phyloP scores from a whole-genome alignment of 139 green algal species.

The Auxenochlorella pyrenoidosa region DNA sequence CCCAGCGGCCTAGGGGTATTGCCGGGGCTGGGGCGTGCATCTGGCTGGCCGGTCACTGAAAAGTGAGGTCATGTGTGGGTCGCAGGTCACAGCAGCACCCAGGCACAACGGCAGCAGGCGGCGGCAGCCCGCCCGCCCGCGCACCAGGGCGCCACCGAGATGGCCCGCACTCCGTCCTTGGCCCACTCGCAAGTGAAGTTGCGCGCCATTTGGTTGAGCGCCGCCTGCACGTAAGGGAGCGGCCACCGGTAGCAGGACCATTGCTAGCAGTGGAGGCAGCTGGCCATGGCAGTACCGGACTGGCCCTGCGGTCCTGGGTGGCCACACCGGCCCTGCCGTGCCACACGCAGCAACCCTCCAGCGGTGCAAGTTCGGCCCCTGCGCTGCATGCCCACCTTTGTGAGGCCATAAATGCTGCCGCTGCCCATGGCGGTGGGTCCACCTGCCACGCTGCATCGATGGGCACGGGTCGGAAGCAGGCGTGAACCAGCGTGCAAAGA shows the following conservation, averaged over 20 bases:
- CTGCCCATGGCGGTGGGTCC: slow-evolving; percentile 77
- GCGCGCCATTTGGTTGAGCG: slow-evolving; percentile 90
- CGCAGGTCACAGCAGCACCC: neutral
- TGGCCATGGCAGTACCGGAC: too few relatives aligned
- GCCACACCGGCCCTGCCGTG: neutral
- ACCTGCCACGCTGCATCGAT: slow-evolving; percentile 75
- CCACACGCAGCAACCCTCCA: neutral
- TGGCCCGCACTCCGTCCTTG: slow-evolving; percentile 81
- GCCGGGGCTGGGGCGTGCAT: neutral
- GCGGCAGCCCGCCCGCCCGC: neutral
- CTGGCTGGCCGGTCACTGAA: too few relatives aligned
- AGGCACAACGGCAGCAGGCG: neutral
- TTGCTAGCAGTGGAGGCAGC: neutral
- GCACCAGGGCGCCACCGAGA: slow-evolving; percentile 86
- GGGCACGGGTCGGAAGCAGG: too few relatives aligned
- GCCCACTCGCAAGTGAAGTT: slow-evolving; percentile 93
- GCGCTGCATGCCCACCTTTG: neutral
- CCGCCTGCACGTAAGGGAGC: slow-evolving; percentile 53
- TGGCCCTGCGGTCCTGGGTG: neutral
- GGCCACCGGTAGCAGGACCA: too few relatives aligned
- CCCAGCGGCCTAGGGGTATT: neutral
- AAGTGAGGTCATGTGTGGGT: neutral
- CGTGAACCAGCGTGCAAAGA: too few relatives aligned
- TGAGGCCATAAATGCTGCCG: slow-evolving; percentile 10
- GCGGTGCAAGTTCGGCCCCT: neutral